Base-by-base conservation (phyloP, 345 rosid genomes). In the Stellera chamaejasme region DNA sequence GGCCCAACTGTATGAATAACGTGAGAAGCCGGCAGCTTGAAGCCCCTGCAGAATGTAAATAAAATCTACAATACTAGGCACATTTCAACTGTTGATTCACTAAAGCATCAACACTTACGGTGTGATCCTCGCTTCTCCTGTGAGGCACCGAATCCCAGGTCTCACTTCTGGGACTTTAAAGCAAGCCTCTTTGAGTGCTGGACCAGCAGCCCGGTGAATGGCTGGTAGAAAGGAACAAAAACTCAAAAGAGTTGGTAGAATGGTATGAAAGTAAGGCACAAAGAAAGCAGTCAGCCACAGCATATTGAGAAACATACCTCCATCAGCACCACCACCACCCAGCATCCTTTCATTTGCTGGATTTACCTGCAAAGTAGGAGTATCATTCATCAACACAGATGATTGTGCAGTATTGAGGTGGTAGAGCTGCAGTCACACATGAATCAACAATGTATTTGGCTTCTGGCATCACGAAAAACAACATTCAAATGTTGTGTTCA, bases 321-420 rank as follows among this genome's bases (percentile, higher is more conserved):
- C 95, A 72, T 91, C 95, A 0, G 92, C 98, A 48, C 96, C 98
- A 67, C 90, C 93, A 55, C 98, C 98, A 54, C 98, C 95, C 53
- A 91, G 75, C 98, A 91, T 88, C 54, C 68, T 69, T 70, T 76
- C 93, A 69, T 91, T 83, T 16, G 96, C 98, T 5, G 96, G 93
- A 76, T 73, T 83, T 1, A 79, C 96, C 98, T 91, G 46, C 12
- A 47, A 43, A 44, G 52, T 19, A 19, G 23, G 23, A 19, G 23
- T 23, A 54, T 42, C 61, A 2, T 26, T 15, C 19, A 10, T 25
- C 28, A 10, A 42, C 14, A 43, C 52, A 43, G 41, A 2, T 43
- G 48, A 6, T 45, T 25, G 55, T 28, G 43, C 25, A 52, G 28
- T 10, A 50, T 12, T 57, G 15, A 32, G 39, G 39, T 3, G 39